phyloP scores from a whole-genome alignment of 768 basidiomycete genomes.

The Boletus rufocinnamomeus region DNA sequence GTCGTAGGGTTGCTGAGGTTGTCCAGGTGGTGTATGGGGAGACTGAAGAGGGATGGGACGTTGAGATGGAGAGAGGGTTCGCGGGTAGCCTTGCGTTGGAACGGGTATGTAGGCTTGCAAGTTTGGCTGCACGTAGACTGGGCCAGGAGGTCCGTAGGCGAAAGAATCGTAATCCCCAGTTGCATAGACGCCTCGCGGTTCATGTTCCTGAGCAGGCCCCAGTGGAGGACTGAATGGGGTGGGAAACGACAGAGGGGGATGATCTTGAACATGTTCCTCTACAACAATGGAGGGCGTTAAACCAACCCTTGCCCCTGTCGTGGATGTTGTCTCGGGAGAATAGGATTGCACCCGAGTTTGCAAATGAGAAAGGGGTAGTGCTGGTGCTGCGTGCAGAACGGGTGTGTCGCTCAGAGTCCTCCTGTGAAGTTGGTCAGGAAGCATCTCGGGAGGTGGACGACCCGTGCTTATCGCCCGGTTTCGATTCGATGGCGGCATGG shows the following conservation, averaged over 20 bases:
- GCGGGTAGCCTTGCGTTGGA: constrained; percentile 6
- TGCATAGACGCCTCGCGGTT: background rate
- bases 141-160: constrained; percentile 6
- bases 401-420: constrained; percentile 19
- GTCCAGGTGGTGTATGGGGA: constrained; percentile 6
- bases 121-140: constrained; percentile 13
- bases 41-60: constrained; percentile 14
- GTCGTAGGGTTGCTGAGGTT: constrained; percentile 19
- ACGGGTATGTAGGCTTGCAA: constrained; percentile 11
- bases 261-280: constrained; percentile 7
- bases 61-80: constrained; percentile 12
- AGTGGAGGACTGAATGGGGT: background rate
- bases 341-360: constrained; percentile 10
- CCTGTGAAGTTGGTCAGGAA: constrained; percentile 8
- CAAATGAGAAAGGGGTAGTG: constrained; percentile 7
- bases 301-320: background rate
- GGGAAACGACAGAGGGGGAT: constrained; percentile 7
- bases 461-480: constrained; percentile 9
- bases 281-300: constrained; percentile 24
- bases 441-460: constrained; percentile 12
- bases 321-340: constrained; percentile 2
- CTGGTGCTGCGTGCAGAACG: constrained; percentile 7
- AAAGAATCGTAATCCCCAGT: constrained; percentile 2
- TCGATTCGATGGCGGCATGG: constrained; percentile 22
- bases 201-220: constrained; percentile 1